Base-by-base conservation (phyloP, 495 filamentous ascomycete genomes). In the Aspergillus mulundensis region DNA sequence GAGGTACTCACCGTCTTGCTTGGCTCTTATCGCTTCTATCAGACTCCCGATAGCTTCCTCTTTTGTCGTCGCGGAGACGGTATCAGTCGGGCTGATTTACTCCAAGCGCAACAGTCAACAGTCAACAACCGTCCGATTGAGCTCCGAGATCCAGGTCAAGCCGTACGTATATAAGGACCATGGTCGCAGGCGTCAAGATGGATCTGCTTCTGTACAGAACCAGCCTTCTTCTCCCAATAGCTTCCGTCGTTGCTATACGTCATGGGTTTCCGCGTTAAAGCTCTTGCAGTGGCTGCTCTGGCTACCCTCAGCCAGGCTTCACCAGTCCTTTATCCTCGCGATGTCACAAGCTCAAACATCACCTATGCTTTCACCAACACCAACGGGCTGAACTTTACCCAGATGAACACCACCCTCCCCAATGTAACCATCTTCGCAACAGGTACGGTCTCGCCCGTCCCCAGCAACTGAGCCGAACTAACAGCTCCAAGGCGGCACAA, bases 371-470 rank as follows among this genome's bases (percentile, higher is more conserved):
- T 63, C 52, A 70, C 67, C 59, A 72, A 68, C 44, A 54, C 63
- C 49, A 70, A 72, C 50, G 67, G 67, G 19, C 55, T 69, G 20
- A 70, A 62, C 39, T 70, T 70, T 53, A 74, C 70, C 10, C 67
- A 74, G 15, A 71, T 70, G 65, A 77, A 79, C 41, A 54, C 69
- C 25, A 67, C 65, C 42, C 69, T 81, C 0, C 77, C 75, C 7
- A 81, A 79, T 57, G 69, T 81, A 20, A 79, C 76, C 25, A 74
- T 81, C 51, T 74, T 77, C 53, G 74, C 77, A 5, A 79, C 77
- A 0, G 77, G 72, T 63, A 51, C 28, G 7, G 14, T n/a, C n/a
- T n/a, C n/a, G n/a, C n/a, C n/a, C n/a, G n/a, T n/a, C n/a, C n/a
- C n/a, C n/a, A n/a, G n/a, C n/a, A n/a, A n/a, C n/a, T n/a, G n/a